A percentile compares a stretch with the other conserved stretches of the same genome.
Evolutionary conservation across 106 monocot genomes (phyloP).

Genomic region (Platanthera guangdongensis): DNA sequence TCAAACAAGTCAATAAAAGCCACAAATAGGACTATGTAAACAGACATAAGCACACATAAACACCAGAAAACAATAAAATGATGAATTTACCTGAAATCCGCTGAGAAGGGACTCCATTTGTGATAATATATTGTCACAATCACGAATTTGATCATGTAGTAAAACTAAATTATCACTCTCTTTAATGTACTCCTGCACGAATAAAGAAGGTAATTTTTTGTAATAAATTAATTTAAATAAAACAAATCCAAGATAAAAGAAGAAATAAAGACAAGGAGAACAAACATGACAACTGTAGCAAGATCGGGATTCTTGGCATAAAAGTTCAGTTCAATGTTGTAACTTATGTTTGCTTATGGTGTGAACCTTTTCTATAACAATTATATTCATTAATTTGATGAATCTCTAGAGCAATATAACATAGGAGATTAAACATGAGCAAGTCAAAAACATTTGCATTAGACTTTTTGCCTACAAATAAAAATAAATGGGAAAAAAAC

Average conservation of each 20-base stretch:
- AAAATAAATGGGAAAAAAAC: neutral
- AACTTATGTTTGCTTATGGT: neutral
- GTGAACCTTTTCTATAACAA: neutral
- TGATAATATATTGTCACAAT: constrained; percentile 90
- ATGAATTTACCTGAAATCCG: constrained; percentile 84
- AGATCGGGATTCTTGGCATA: neutral
- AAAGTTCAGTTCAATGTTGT: neutral
- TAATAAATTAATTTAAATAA: neutral
- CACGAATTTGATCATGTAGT: constrained; percentile 90
- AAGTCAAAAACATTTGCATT: neutral
- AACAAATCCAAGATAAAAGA: neutral
- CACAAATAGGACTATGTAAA: neutral
- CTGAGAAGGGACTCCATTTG: constrained; percentile 94
- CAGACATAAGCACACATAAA: neutral
- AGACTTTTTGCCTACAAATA: neutral
- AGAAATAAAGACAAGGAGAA: neutral
- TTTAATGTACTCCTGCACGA: constrained; percentile 81
- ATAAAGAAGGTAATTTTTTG: constrained; percentile 4
- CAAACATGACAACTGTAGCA: neutral
- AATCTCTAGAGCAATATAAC: neutral
- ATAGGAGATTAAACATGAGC: neutral
- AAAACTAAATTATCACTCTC: constrained; percentile 92
- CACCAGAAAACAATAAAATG: neutral
- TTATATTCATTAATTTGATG: neutral
- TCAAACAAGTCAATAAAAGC: neutral